These are phyloP conservation scores for Microsporum ferrugineum DNA, from an alignment of 2,329 filamentous ascomycete species.

Conservation along the genomic window DNA sequence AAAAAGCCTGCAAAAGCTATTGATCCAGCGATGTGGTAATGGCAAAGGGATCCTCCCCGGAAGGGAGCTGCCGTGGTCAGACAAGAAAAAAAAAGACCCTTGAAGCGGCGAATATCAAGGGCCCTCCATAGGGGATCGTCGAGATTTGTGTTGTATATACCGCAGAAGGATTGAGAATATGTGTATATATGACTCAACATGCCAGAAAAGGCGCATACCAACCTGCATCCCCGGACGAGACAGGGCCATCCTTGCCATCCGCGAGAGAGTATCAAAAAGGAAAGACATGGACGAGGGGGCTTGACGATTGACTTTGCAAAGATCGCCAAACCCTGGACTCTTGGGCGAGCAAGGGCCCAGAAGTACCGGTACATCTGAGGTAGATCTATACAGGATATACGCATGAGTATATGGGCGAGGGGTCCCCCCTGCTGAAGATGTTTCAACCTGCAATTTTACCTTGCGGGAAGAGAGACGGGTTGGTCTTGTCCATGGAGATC, in stretches of 20 bases:
- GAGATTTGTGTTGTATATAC: background rate
- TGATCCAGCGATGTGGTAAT: background rate
- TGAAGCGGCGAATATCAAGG: too few relatives aligned
- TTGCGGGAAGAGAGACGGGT: background rate
- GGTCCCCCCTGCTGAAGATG: background rate
- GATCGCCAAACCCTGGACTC: too few relatives aligned
- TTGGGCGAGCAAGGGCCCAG: background rate
- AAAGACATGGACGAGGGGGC: background rate
- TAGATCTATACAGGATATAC: background rate
- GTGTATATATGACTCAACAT: background rate
- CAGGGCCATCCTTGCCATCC: background rate
- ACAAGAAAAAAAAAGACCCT: too few relatives aligned
- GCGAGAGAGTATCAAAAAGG: background rate
- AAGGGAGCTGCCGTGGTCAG: too few relatives aligned
- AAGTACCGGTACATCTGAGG: background rate
- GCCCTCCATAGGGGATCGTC: background rate
- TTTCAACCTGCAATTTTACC: background rate
- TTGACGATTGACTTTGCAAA: background rate
- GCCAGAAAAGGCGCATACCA: background rate
- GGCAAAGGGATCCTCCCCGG: background rate
- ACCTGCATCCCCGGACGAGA: background rate
- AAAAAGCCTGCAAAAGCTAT: background rate
- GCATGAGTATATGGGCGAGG: too few relatives aligned
- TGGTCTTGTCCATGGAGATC: background rate
- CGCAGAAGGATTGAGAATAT: too few relatives aligned